Evolutionary conservation across 345 rosid species (phyloP).

Genomic region (Diplotaxis tenuifolia): DNA sequence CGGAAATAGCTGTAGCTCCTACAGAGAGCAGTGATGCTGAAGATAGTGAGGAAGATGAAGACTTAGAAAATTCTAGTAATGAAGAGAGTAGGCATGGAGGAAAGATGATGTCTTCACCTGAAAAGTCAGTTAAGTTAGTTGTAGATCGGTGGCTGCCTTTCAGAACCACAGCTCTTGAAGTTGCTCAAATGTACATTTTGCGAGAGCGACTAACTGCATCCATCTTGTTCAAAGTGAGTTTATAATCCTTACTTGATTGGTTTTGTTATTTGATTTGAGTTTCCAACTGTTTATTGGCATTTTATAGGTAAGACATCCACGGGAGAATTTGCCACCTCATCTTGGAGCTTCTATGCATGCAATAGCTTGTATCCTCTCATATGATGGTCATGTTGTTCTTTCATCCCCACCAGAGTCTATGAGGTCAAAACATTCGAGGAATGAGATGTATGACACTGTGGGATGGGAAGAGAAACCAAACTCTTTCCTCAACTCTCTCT

Average conservation of each 20-base stretch:
- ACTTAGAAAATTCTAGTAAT: slow-evolving; percentile 37
- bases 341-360: slow-evolving; percentile 67
- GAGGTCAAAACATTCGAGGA: slow-evolving; percentile 45
- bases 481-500: slow-evolving; percentile 35
- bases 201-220: slow-evolving; percentile 76
- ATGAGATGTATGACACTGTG: slow-evolving; percentile 39
- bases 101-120: slow-evolving; percentile 73
- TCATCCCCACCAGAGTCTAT: slow-evolving; percentile 40
- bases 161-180: slow-evolving; percentile 67
- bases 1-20: slow-evolving; percentile 83
- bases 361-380: slow-evolving; percentile 55
- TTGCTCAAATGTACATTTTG: slow-evolving; percentile 86
- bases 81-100: slow-evolving; percentile 43
- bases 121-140: slow-evolving; percentile 57
- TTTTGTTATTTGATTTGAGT: not conserved
- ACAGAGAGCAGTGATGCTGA: slow-evolving; percentile 35
- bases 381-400: slow-evolving; percentile 58
- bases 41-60: slow-evolving; percentile 39
- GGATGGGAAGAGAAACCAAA: slow-evolving; percentile 33
- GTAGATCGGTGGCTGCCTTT: slow-evolving; percentile 86
- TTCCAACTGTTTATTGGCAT: not conserved
- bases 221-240: slow-evolving; percentile 66
- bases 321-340: slow-evolving; percentile 54
- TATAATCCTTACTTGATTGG: not conserved
- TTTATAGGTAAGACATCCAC: slow-evolving; percentile 69